Conservation (phyloP, 345 rosid species). For the Eucalyptus shirleyi region DNA sequence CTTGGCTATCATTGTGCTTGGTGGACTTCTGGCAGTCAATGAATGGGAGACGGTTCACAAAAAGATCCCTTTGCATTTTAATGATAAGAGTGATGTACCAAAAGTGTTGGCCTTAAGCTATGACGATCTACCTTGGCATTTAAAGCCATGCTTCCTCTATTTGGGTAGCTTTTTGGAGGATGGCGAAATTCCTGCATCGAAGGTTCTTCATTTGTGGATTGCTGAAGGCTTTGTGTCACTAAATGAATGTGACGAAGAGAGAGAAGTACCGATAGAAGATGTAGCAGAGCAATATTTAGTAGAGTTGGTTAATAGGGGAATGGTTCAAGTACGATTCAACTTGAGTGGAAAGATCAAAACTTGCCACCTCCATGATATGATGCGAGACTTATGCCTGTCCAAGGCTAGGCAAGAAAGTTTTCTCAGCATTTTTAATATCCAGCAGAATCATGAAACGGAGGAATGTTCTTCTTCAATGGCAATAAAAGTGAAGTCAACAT, state of each 20-base stretch:
- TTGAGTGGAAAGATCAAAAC: too few relatives aligned
- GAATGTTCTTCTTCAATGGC: too few relatives aligned
- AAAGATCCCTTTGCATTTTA: background rate
- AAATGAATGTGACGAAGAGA: background rate
- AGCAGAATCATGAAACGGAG: too few relatives aligned
- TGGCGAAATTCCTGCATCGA: conserved; percentile 7
- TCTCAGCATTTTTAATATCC: too few relatives aligned
- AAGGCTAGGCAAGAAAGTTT: too few relatives aligned
- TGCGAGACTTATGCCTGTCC: too few relatives aligned
- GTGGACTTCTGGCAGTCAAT: conserved; percentile 9
- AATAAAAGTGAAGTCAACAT: too few relatives aligned
- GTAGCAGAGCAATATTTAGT: too few relatives aligned
- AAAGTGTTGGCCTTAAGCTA: conserved; percentile 16
- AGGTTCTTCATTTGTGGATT: conserved; percentile 25
- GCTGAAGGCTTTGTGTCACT: conserved; percentile 21
- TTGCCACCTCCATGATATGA: fast-evolving
- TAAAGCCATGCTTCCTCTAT: conserved; percentile 24
- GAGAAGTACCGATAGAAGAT: background rate
- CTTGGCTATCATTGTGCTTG: conserved; percentile 17
- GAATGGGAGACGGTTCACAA: conserved; percentile 2
- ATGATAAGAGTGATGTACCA: background rate
- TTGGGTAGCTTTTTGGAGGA: conserved; percentile 8
- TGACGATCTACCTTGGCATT: conserved; percentile 1
- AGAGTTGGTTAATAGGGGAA: too few relatives aligned
- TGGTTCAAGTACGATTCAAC: too few relatives aligned